Base-by-base conservation (phyloP, 768 basidiomycete species). In the Rhodotorula sphaerocarpa region DNA sequence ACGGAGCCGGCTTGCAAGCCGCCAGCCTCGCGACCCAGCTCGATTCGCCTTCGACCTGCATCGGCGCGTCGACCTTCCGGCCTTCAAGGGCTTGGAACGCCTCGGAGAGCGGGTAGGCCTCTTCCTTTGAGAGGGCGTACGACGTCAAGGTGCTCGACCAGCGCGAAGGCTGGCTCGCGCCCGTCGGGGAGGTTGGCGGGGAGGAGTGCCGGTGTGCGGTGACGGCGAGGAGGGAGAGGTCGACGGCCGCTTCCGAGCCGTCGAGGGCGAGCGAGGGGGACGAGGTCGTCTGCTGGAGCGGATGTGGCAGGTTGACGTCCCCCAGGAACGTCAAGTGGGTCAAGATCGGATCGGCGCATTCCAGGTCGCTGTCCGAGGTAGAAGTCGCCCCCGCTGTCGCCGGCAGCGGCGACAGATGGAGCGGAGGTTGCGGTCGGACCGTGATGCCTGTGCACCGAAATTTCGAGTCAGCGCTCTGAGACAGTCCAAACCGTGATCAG, bases 321-420 rank as follows among this genome's bases (percentile, higher is more conserved):
- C 63, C 66, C 45, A 67, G 59, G 55, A 63, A 67, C 10, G 51
- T 53, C 42, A 67, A 58, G 36, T 60, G 58, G 0, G 66, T 63
- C 27, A 51, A 18, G 39, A 50, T 31, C 1, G 44, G 50, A 41
- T 31, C 45, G 31, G 43, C 46, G 44, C 23, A 25, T 28, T 18
- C 36, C 6, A n/a, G 45, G 36, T 1, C 20, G 6, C n/a, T n/a
- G n/a, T n/a, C n/a, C n/a, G n/a, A n/a, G n/a, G n/a, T n/a, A n/a
- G n/a, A n/a, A n/a, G n/a, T 7, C 23, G 30, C 28, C 11, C 34
- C 20, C 34, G 43, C 18, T 2, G 7, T 36, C 21, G 23, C 47
- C 2, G 57, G 57, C 7, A 54, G 31, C 43, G 58, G 58, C 34
- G 39, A 34, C 28, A 66, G 21, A 34, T 50, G 46, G 20, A 63